Evolutionary conservation across 2,329 filamentous ascomycete genomes (phyloP).

Genomic region (Penicillium griseofulvum): DNA sequence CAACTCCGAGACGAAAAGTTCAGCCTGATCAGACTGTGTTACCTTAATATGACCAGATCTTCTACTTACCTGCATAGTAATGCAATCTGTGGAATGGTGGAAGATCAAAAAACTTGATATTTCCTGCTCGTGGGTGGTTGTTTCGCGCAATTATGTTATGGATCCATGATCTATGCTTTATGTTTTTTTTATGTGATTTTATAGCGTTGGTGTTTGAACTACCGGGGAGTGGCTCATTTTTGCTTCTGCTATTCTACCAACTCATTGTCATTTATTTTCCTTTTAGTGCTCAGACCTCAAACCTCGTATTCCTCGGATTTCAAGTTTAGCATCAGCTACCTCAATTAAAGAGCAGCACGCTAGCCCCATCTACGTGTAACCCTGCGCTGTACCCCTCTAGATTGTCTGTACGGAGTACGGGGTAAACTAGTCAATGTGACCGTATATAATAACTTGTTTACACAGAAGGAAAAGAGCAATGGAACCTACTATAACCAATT

Average conservation of each 20-base stretch:
- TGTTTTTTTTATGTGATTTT: background rate
- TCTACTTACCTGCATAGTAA: background rate
- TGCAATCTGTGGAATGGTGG: background rate
- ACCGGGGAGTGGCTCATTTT: background rate
- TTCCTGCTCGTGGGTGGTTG: background rate
- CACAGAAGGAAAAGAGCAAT: background rate
- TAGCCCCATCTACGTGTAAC: background rate
- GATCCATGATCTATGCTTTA: background rate
- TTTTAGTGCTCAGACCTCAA: background rate
- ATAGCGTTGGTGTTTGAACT: constrained; percentile 8
- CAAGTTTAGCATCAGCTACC: background rate
- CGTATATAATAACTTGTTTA: background rate
- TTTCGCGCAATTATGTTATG: background rate
- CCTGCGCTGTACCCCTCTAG: background rate
- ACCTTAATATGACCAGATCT: background rate
- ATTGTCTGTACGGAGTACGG: background rate
- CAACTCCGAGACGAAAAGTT: background rate
- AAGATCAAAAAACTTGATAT: background rate
- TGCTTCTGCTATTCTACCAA: background rate
- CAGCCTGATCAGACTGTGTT: background rate
- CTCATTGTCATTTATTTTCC: background rate
- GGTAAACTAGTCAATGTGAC: background rate
- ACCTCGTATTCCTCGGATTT: background rate
- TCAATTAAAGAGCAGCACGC: background rate
- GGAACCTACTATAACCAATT: background rate